Base-by-base conservation (phyloP, 495 filamentous ascomycete species). In the Chaetomium cochliodes region DNA sequence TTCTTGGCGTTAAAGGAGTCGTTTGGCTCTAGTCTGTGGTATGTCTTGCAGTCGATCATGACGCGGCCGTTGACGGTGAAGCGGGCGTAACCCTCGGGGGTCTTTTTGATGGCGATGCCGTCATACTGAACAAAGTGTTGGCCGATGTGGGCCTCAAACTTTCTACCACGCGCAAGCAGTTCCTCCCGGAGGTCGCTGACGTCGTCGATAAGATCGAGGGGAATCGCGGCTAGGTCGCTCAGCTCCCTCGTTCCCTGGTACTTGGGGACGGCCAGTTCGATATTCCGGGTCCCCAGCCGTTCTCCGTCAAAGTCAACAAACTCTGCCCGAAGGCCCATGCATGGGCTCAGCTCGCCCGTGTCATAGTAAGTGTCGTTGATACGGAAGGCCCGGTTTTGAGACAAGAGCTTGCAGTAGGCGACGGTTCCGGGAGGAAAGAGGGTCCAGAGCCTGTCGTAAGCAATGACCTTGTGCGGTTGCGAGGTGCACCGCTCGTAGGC, bases 21-120 rank as follows among this genome's bases (percentile, higher is more conserved):
- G 56, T 73, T 67, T 6, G 69, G 28, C 15, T 69, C 69, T 30
- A 71, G 44, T 11, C 70, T 64, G 59, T 67, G 68, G 62, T 69
- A 78, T 16, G 73, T 75, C 64, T 70, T 74, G 63, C 65, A 70
- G 54, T 78, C 77, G 26, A 79, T 69, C 72, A 78, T 78, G 47
- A 78, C 69, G 23, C 72, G 71, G 2, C 75, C 76, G 15, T 65
- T 42, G 41, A 74, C 72, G 51, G 63, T 67, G 56, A 73, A 68
- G 20, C 63, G 59, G 33, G 56, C 60, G 26, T 72, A 74, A 12
- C 71, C 74, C 3, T 68, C 51, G 6, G 58, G 57, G 0, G 63
- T 62, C 60, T 65, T 67, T 58, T 68, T 71, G n/a, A 77, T 26
- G n/a, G 69, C 75, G 9, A 74, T 52, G 11, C 68, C 68, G 25